Conservation (phyloP, 495 filamentous ascomycete genomes). For the Penicillium tannophilum region DNA sequence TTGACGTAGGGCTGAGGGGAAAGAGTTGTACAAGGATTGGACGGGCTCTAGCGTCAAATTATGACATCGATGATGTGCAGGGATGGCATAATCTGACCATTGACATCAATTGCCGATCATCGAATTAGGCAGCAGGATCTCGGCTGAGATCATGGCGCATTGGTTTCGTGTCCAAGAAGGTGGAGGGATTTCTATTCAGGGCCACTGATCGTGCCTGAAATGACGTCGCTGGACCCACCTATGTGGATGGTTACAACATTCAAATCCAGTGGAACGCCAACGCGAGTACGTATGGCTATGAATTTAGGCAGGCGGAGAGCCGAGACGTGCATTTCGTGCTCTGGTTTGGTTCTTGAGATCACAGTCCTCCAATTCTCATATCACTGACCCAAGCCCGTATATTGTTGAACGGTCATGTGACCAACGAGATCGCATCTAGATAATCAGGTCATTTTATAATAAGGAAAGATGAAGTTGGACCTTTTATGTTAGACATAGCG, state of each 20-base stretch:
- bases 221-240: slow-evolving; percentile 29
- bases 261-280: not conserved
- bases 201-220: slow-evolving; percentile 16
- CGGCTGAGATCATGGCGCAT: slow-evolving; percentile 22
- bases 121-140: slow-evolving; percentile 17
- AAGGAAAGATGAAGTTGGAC: too few species aligned
- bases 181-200: not conserved
- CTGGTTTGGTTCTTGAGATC: not conserved
- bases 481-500: too few species aligned
- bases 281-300: not conserved
- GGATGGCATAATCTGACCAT: not conserved
- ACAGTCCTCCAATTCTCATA: too few species aligned
- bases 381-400: too few species aligned
- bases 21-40: not conserved
- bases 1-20: slow-evolving; percentile 27
- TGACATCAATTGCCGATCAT: not conserved
- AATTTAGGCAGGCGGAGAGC: not conserved
- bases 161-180: not conserved
- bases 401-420: too few species aligned
- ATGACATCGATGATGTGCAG: slow-evolving; percentile 13
- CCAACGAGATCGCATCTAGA: too few species aligned
- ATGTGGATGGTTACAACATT: slow-evolving; percentile 7
- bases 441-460: too few species aligned
- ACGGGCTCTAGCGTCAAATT: slow-evolving; percentile 7
- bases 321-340: not conserved